A percentile compares a stretch with the other conserved stretches of the same genome.
Conservation (phyloP, 768 basidiomycete genomes). For the Phlebiopsis gigantea region DNA sequence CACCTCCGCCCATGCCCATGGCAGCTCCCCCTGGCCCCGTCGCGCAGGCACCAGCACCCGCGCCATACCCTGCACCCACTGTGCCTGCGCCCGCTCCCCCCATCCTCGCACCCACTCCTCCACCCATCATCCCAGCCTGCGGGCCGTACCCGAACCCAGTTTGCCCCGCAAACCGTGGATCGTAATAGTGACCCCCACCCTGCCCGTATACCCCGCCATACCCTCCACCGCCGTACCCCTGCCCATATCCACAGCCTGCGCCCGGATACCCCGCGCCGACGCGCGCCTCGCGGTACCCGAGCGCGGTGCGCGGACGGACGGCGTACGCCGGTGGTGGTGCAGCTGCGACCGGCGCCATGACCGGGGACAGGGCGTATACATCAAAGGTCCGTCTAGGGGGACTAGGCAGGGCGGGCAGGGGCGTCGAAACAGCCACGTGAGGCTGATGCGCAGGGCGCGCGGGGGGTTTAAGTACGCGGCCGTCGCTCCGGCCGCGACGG, state of each 20-base stretch:
- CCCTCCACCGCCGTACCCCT: background rate
- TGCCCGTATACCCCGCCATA: too few species aligned
- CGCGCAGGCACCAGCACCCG: too few species aligned
- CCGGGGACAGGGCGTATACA: too few species aligned
- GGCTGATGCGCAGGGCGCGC: background rate
- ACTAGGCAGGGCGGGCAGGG: too few species aligned
- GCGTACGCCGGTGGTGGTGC: background rate
- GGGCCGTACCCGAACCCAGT: background rate
- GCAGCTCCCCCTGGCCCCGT: too few species aligned
- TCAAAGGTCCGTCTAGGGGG: too few species aligned
- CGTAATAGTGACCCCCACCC: too few species aligned
- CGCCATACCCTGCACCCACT: background rate
- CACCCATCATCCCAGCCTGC: background rate
- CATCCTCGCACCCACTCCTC: too few species aligned
- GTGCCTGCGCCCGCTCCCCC: too few species aligned
- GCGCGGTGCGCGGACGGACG: background rate
- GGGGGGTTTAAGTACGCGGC: background rate
- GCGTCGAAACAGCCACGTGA: too few species aligned
- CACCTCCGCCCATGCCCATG: background rate
- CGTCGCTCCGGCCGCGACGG: background rate
- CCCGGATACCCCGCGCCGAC: background rate
- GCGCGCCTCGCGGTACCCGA: background rate
- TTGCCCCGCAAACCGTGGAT: background rate
- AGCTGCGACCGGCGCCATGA: too few species aligned
- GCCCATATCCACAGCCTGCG: background rate